These are phyloP conservation scores for Arthroderma uncinatum DNA, from an alignment of 2,329 filamentous ascomycete genomes.

Conservation along the genomic window DNA sequence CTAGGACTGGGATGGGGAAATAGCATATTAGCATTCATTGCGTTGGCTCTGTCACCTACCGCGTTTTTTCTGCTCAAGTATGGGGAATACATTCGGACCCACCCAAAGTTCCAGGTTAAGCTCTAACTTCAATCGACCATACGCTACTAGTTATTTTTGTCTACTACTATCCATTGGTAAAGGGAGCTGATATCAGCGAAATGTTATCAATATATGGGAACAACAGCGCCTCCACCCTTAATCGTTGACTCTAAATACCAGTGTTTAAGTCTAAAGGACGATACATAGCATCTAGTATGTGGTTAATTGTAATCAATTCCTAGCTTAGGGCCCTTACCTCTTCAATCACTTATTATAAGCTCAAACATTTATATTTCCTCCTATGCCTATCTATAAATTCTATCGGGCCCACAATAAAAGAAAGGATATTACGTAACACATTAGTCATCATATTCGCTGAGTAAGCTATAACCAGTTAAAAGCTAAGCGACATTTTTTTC, in stretches of 20 bases:
- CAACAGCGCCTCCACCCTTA: too few relatives aligned
- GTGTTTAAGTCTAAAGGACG: too few relatives aligned
- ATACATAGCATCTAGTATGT: too few relatives aligned
- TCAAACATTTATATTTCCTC: neutral
- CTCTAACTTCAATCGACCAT: neutral
- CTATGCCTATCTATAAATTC: too few relatives aligned
- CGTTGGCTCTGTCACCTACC: conserved; percentile 33
- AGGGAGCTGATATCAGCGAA: too few relatives aligned
- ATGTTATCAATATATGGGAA: too few relatives aligned
- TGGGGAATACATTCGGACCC: conserved; percentile 26
- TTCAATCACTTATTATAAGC: too few relatives aligned
- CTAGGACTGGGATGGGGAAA: conserved; percentile 52
- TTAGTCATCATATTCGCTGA: neutral
- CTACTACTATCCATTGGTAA: too few relatives aligned
- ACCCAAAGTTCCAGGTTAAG: neutral
- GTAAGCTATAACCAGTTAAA: conserved; percentile 14
- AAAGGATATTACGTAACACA: neutral
- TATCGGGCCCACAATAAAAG: neutral
- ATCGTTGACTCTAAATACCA: too few relatives aligned
- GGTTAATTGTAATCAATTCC: too few relatives aligned
- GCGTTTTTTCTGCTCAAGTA: conserved; percentile 34
- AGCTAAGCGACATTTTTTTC: conserved; percentile 8
- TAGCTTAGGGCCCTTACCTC: too few relatives aligned
- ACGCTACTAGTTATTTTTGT: neutral
- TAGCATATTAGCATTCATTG: conserved; percentile 47